A percentile compares a stretch with the other conserved stretches of the same genome.
Evolutionary conservation across 2,329 filamentous ascomycete genomes (phyloP).

Genomic region (Dryadomyces sulphureus): DNA sequence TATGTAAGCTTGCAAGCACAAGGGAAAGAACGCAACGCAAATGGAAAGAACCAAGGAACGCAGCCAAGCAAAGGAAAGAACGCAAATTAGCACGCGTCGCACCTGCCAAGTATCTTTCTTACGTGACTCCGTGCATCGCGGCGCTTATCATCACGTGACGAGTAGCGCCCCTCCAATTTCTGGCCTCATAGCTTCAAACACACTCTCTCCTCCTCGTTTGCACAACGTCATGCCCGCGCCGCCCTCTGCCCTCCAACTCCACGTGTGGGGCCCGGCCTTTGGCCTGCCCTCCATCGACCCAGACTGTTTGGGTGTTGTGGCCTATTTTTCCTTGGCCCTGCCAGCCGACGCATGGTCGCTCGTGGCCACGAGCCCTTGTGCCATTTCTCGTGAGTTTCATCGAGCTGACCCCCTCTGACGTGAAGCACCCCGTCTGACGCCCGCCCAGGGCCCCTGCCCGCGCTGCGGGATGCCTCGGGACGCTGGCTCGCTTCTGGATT

Average conservation of each 20-base stretch:
- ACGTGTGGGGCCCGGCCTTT: conserved; percentile 85
- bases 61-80: too few species aligned
- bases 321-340: conserved; percentile 55
- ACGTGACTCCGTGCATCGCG: too few species aligned
- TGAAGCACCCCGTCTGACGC: neutral
- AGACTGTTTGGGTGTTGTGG: conserved; percentile 73
- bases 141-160: too few species aligned
- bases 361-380: conserved; percentile 54
- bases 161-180: too few species aligned
- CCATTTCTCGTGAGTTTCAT: conserved; percentile 34
- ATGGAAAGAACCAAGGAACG: too few species aligned
- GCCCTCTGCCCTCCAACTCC: conserved; percentile 49
- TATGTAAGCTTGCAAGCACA: too few species aligned
- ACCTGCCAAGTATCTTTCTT: too few species aligned
- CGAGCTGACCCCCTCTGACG: neutral
- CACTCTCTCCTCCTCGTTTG: too few species aligned
- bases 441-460: conserved; percentile 25
- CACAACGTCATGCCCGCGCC: neutral
- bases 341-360: conserved; percentile 47
- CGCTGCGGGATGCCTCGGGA: conserved; percentile 32
- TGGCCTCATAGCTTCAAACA: too few species aligned
- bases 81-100: too few species aligned
- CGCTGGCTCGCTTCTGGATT: conserved; percentile 46
- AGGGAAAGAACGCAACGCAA: too few species aligned
- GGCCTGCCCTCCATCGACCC: conserved; percentile 80